phyloP scores from a whole-genome alignment of 805 yeast species.

The Candida michaelii region DNA sequence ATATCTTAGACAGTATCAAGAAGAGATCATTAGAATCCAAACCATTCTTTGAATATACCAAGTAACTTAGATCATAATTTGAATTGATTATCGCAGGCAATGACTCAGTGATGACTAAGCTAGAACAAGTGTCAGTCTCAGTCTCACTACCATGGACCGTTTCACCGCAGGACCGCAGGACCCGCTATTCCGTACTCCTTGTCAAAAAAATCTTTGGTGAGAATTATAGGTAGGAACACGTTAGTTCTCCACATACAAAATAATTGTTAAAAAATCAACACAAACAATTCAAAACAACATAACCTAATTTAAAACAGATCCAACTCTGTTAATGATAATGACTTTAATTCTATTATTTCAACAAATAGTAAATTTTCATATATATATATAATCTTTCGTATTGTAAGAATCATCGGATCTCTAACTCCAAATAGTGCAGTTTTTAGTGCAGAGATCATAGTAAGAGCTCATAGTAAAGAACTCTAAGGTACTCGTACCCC shows the following conservation, averaged over 20 bases:
- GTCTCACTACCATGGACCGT: too few relatives aligned
- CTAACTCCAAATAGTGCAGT: too few relatives aligned
- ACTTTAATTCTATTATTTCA: constrained; percentile 7
- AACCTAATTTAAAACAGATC: constrained; percentile 1
- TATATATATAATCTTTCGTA: background rate
- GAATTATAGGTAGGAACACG: too few relatives aligned
- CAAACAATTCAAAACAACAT: background rate
- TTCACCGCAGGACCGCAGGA: too few relatives aligned
- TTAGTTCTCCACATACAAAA: too few relatives aligned
- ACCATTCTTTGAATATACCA: constrained; percentile 32
- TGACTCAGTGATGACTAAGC: too few relatives aligned
- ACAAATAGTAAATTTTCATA: constrained; percentile 1
- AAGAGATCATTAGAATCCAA: constrained; percentile 44
- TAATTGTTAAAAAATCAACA: background rate
- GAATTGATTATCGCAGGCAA: too few relatives aligned
- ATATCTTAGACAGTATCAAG: constrained; percentile 52
- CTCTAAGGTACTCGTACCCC: background rate
- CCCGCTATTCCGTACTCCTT: too few relatives aligned
- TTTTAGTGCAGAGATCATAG: too few relatives aligned
- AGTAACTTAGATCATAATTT: constrained; percentile 13
- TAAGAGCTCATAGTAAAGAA: too few relatives aligned
- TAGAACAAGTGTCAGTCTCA: too few relatives aligned
- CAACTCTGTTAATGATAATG: constrained; percentile 5
- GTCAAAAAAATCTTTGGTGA: too few relatives aligned
- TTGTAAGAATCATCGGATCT: background rate